Percentiles rank a stretch among this genome's conserved stretches.
Conservation (phyloP, 2,329 filamentous ascomycete species). For the Colletotrichum horii region DNA sequence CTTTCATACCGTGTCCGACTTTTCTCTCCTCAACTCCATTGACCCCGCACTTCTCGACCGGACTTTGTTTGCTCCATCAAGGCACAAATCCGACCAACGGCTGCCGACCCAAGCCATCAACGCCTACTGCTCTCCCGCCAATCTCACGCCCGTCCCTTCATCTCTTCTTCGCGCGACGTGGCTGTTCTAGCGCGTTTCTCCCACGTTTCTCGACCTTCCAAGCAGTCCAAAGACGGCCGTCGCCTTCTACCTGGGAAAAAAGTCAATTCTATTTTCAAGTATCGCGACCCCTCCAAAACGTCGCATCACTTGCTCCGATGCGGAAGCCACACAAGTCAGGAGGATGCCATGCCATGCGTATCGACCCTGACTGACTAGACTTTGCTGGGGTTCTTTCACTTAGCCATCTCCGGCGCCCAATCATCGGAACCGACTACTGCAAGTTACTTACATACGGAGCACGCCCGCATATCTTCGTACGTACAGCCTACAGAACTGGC, state of each 20-base stretch:
- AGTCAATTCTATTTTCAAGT: background rate
- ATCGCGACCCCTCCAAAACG: background rate
- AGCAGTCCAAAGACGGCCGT: background rate
- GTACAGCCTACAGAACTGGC: slow-evolving; percentile 1
- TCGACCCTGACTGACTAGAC: slow-evolving; percentile 1
- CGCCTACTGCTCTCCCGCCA: background rate
- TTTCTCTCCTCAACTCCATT: background rate
- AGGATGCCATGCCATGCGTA: background rate
- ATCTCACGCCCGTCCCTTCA: background rate
- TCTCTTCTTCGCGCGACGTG: background rate
- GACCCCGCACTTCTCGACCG: background rate
- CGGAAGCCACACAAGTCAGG: background rate
- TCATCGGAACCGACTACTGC: slow-evolving; percentile 6
- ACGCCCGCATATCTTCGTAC: slow-evolving; percentile 13
- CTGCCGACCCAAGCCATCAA: background rate
- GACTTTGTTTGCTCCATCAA: background rate
- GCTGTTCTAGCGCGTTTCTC: slow-evolving; percentile 11
- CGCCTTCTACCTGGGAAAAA: background rate
- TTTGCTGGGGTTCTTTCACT: background rate
- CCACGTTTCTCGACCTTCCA: background rate
- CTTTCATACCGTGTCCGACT: background rate
- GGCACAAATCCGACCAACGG: background rate
- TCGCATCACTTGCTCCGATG: background rate
- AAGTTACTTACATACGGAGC: slow-evolving; percentile 16
- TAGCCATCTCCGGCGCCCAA: background rate